These are phyloP conservation scores for Corrigiola litoralis DNA, from an alignment of 179 eudicot species.

Conservation along the genomic window DNA sequence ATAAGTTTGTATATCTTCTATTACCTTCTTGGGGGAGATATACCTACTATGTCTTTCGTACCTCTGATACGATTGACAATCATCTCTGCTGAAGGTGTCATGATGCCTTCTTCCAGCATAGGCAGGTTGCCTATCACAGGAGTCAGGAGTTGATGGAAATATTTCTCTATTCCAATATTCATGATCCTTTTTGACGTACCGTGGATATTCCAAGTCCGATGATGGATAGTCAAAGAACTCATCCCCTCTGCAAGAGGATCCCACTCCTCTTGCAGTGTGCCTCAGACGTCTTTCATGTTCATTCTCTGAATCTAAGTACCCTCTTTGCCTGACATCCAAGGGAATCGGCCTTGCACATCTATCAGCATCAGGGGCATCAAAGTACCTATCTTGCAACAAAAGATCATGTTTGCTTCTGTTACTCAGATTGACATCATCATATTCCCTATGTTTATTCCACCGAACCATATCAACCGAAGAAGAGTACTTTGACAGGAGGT, in stretches of 20 bases:
- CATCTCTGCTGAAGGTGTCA: constrained; percentile 6
- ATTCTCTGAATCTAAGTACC: constrained; percentile 14
- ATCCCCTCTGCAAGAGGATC: constrained; percentile 14
- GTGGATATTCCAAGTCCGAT: neutral
- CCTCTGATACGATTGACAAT: constrained; percentile 9
- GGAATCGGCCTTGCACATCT: constrained; percentile 7
- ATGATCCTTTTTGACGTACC: constrained; percentile 16
- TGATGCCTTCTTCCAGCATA: constrained; percentile 19
- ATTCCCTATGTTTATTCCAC: neutral
- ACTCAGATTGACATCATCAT: constrained; percentile 6
- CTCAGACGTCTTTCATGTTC: constrained; percentile 9
- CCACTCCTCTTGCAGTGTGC: constrained; percentile 7
- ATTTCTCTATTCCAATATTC: neutral
- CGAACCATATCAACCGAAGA: constrained; percentile 8
- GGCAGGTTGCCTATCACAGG: constrained; percentile 9
- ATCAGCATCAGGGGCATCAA: constrained; percentile 6
- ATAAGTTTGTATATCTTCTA: neutral
- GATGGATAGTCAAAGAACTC: constrained; percentile 7
- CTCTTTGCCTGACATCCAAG: constrained; percentile 18
- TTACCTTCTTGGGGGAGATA: constrained; percentile 6
- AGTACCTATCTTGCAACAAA: constrained; percentile 5
- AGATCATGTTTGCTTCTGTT: constrained; percentile 12
- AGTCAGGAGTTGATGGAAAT: constrained; percentile 2
- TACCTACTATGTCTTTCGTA: constrained; percentile 14
- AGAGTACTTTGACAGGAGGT: neutral